Evolutionary conservation across 106 monocot genomes (phyloP).

Genomic region (Acanthochlamys bracteata): DNA sequence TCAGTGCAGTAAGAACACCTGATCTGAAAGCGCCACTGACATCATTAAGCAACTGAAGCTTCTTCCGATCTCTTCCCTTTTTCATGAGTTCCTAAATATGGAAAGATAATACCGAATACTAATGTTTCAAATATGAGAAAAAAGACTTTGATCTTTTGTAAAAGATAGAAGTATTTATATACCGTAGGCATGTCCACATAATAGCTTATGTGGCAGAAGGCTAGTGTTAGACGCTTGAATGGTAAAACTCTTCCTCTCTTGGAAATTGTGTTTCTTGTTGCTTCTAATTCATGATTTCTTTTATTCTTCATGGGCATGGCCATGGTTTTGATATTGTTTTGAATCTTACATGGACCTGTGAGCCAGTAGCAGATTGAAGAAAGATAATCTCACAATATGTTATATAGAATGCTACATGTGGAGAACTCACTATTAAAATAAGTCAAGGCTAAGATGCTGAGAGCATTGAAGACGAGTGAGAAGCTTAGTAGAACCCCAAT

Average conservation of each 20-base stretch:
- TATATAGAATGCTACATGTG: neutral
- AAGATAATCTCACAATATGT: neutral
- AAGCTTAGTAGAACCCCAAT: constrained; percentile 23
- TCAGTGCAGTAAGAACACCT: constrained; percentile 29
- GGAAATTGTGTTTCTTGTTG: neutral
- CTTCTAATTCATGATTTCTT: neutral
- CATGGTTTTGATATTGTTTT: neutral
- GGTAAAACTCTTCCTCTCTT: constrained; percentile 21
- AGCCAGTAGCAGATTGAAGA: neutral
- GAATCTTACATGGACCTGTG: neutral
- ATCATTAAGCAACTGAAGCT: constrained; percentile 20
- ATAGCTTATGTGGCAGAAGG: constrained; percentile 19
- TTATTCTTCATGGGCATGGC: neutral
- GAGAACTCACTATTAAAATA: constrained; percentile 24
- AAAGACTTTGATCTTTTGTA: neutral
- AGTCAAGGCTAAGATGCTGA: constrained; percentile 18
- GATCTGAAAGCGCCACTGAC: constrained; percentile 30
- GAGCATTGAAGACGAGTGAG: constrained; percentile 21
- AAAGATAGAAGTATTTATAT: neutral
- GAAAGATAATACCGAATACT: neutral
- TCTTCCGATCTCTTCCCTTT: constrained; percentile 14
- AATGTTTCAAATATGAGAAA: neutral
- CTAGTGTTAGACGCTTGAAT: constrained; percentile 16
- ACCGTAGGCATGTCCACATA: constrained; percentile 27
- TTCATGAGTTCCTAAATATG: constrained; percentile 19